These are phyloP conservation scores for Eucalyptus melliodora DNA, from an alignment of 345 rosid species.

Conservation along the genomic window DNA sequence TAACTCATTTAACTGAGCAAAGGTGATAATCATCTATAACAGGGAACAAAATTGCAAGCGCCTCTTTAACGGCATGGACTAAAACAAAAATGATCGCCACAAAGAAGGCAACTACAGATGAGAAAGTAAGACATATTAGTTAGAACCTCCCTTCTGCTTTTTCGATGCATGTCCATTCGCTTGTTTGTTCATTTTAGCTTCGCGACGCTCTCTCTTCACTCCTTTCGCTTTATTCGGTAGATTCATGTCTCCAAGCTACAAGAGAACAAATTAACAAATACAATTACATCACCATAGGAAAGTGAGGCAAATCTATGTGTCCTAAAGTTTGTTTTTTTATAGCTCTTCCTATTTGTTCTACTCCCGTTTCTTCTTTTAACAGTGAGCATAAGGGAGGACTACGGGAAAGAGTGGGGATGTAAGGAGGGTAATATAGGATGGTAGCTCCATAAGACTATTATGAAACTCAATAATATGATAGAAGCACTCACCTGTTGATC, in stretches of 20 bases:
- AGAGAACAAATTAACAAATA: neutral
- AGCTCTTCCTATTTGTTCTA: neutral
- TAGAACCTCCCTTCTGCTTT: slow-evolving; percentile 49
- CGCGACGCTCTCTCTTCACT: slow-evolving; percentile 87
- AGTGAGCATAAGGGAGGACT: neutral
- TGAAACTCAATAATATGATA: neutral
- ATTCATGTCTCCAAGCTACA: slow-evolving; percentile 45
- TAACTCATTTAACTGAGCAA: neutral
- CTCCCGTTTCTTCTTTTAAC: neutral
- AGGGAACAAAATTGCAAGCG: neutral
- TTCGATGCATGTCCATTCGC: slow-evolving; percentile 26
- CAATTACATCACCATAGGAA: neutral
- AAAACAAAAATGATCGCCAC: neutral
- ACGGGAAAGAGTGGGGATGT: neutral
- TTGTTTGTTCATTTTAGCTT: slow-evolving; percentile 41
- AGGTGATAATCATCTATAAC: neutral
- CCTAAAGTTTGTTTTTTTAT: neutral
- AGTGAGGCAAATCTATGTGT: neutral
- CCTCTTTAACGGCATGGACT: neutral
- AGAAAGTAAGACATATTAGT: neutral
- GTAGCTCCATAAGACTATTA: neutral
- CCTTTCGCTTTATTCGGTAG: slow-evolving; percentile 70
- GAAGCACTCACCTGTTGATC: slow-evolving; percentile 67
- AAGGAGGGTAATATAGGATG: neutral
- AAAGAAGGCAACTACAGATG: neutral